Percentiles rank a stretch among this genome's conserved stretches.
phyloP scores from a whole-genome alignment of 306 rosid species.

The Oemleria cerasiformis region DNA sequence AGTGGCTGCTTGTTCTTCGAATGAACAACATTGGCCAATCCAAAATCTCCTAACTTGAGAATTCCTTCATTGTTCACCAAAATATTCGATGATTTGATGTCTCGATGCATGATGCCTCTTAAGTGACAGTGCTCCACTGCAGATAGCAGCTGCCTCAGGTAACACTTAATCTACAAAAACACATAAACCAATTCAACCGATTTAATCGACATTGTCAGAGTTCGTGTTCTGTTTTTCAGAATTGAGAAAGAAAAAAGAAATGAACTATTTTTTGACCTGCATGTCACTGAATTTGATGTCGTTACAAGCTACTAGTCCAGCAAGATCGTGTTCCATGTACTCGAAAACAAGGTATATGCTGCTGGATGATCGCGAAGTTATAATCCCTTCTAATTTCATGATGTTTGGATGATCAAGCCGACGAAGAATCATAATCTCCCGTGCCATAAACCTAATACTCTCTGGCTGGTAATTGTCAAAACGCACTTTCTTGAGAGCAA shows the following conservation, averaged over 20 bases:
- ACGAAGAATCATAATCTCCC: conserved; percentile 85
- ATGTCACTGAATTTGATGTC: conserved; percentile 60
- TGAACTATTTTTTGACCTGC: conserved; percentile 46
- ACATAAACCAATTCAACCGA: conserved; percentile 3
- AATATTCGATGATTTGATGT: conserved; percentile 86
- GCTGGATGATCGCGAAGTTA: conserved; percentile 66
- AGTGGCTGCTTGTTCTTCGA: conserved; percentile 53
- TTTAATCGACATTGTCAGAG: background rate
- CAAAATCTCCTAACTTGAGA: conserved; percentile 91
- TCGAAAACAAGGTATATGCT: conserved; percentile 96
- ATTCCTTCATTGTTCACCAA: conserved; percentile 83
- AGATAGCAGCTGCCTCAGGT: conserved; percentile 88
- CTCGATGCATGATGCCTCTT: conserved; percentile 90
- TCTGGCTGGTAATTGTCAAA: conserved; percentile 88
- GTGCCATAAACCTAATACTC: conserved; percentile 93
- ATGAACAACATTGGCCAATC: conserved; percentile 74
- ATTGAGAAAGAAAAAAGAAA: no score
- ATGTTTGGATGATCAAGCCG: conserved; percentile 95
- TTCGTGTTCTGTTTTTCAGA: no score
- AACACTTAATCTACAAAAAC: conserved; percentile 67
- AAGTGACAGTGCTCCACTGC: conserved; percentile 97
- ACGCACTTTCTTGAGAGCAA: conserved; percentile 92
- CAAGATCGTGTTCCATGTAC: conserved; percentile 99
- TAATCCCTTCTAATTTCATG: conserved; percentile 86
- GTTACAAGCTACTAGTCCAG: conserved; percentile 77